Base-by-base conservation (phyloP, 108 stramenopile species). In the Cyclotella baltica region DNA sequence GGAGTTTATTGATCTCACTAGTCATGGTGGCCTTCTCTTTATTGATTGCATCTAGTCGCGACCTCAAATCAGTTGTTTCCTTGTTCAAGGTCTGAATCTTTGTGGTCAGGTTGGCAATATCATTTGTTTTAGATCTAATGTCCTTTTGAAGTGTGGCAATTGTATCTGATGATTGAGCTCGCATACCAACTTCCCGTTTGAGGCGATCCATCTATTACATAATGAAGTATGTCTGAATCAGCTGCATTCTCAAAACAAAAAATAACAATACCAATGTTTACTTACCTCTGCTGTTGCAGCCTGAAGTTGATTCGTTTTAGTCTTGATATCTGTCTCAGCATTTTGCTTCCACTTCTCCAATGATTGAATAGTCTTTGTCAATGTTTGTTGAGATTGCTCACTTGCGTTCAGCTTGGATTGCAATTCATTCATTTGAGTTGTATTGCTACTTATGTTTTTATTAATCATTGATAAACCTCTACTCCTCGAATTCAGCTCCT, bases 1-100 rank as follows among this genome's bases (percentile, higher is more conserved):
- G 70, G 56, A 75, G 62, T 56, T 75, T 58, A 58, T 35, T 66
- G 28, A 81, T 69, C 53, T 74, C 73, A 33, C 43, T 73, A 35
- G 35, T 48, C 40, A 69, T 75, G 20, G 23, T 48, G 36, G 68
- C 72, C 67, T 72, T 55, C 23, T 75, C 80, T 63, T 51, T 51
- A 4, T 46, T 56, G 31, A 69, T 48, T n/a, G 47, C 55, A 19
- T 81, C 73, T 19, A 81, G 62, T 50, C 73, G 43, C 19, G 61
- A 52, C 62, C 69, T 36, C 19, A 81, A 35, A 22, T 75, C 61
- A 62, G 46, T 52, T 28, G 68, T 57, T 22, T 81, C 73, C 51
- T 56, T 63, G 30, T 35, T 70, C 53, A 75, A 69, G 23, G 13
- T 51, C 34, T 74, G 36, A 31, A 75, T 75, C 6, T 43, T 53